These are phyloP conservation scores for Dioscorea alata DNA, from an alignment of 106 monocot species.

Conservation along the genomic window DNA sequence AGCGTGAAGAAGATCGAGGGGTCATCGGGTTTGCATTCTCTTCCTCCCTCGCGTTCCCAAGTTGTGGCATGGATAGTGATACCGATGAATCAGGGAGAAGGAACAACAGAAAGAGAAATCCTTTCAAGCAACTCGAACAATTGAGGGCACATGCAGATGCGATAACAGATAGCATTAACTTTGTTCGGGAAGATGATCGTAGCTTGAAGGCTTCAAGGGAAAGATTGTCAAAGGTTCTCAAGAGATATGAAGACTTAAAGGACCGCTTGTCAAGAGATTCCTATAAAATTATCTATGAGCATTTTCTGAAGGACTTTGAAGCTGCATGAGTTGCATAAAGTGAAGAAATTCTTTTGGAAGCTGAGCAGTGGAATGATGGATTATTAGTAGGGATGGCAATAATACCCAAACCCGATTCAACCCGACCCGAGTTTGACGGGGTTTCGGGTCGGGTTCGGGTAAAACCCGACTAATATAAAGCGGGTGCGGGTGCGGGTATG, in stretches of 20 bases:
- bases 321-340: slow-evolving; percentile 68
- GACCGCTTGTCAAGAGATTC: slow-evolving; percentile 86
- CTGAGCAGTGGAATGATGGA: slow-evolving; percentile 99
- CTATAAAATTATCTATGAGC: slow-evolving; percentile 83
- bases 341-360: slow-evolving; percentile 78
- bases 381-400: too few species aligned
- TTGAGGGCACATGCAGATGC: slow-evolving; percentile 28
- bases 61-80: slow-evolving; percentile 13
- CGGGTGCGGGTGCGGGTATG: too few species aligned
- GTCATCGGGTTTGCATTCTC: too few species aligned
- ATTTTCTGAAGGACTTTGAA: slow-evolving; percentile 83
- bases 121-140: slow-evolving; percentile 31
- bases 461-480: too few species aligned
- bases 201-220: slow-evolving; percentile 63
- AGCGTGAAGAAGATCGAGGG: too few species aligned
- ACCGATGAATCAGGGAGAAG: slow-evolving; percentile 7
- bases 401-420: too few species aligned
- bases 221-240: slow-evolving; percentile 72
- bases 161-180: slow-evolving; percentile 43
- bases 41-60: too few species aligned
- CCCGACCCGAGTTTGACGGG: too few species aligned
- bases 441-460: too few species aligned
- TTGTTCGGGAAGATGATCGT: slow-evolving; percentile 49
- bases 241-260: slow-evolving; percentile 77
- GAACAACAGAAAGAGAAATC: slow-evolving; percentile 14